Base-by-base conservation (phyloP, 1,139 yeast genomes). In the Hansenula lynferdii region DNA sequence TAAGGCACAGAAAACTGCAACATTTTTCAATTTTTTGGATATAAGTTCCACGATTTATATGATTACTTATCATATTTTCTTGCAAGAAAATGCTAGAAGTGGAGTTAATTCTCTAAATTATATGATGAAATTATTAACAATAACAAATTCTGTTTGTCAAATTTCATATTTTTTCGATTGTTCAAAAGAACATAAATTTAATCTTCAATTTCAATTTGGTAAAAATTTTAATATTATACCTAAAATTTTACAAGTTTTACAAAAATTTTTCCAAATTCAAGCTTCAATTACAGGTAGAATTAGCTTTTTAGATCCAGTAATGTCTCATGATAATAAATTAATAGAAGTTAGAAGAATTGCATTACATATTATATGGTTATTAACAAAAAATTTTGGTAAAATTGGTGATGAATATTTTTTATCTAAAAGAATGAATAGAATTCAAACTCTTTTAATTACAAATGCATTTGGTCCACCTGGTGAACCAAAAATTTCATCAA, bases 141-240 rank as follows among this genome's bases (percentile, higher is more conserved):
- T 28, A 19, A 18, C 39, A 7, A 38, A 38, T 24, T 6, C n/a
- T 3, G 18, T 41, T 14, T 10, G 38, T 8, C 24, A 17, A 3
- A 11, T 38, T 6, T 16, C 39, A 20, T 31, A 35, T 15, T 38
- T 41, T 17, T 24, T 41, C 6, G 39, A 41, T 18, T 15, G 30
- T 3, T 21, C 27, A 12, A 26, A 28, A 16, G 36, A 36, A 10
- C 41, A 34, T 11, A 9, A 8, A 8, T 38, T 29, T n/a, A 38
- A 38, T 16, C 12, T 41, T 8, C 39, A 38, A 8, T 4, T 21
- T 4, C 41, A 38, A 6, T 41, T 41, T 25, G 43, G 41, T 6
- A 20, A 16, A 6, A 26, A 15, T 7, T 31, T 38, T 16, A 38
- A 36, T 9, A 20, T 35, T 4, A 34, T 41, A 9, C 41, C 41